phyloP scores from a whole-genome alignment of 495 filamentous ascomycete species.

The Stereocaulon alpinum region DNA sequence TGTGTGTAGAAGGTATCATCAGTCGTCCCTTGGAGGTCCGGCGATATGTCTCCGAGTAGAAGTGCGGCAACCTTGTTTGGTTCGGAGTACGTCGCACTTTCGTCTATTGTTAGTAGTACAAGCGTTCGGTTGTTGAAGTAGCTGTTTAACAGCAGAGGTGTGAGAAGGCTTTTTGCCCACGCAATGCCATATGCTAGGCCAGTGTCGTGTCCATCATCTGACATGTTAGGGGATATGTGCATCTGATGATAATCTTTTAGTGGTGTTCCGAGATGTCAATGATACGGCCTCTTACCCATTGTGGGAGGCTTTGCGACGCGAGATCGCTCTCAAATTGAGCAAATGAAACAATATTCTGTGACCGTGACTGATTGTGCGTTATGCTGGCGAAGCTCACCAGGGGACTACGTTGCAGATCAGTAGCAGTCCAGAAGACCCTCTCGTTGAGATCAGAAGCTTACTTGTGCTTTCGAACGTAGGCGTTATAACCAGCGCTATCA shows the following conservation, averaged over 20 bases:
- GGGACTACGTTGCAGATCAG: conserved; percentile 28
- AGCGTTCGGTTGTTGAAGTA: conserved; percentile 63
- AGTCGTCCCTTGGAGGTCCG: not conserved
- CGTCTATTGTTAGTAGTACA: conserved; percentile 59
- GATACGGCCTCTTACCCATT: conserved; percentile 28
- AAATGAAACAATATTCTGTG: not conserved
- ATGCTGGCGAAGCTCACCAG: conserved; percentile 50
- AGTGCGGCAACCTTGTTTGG: not conserved
- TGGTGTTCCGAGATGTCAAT: too few relatives aligned
- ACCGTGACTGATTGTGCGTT: conserved; percentile 24
- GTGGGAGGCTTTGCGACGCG: conserved; percentile 34
- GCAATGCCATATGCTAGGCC: conserved; percentile 48
- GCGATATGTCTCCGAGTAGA: not conserved
- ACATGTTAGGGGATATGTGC: conserved; percentile 74
- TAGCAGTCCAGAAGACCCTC: not conserved
- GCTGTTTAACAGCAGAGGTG: conserved; percentile 49
- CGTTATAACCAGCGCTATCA: conserved; percentile 43
- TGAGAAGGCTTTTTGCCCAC: conserved; percentile 50
- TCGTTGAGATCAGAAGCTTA: conserved; percentile 17
- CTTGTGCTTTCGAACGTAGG: conserved; percentile 77
- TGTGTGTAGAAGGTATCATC: not conserved
- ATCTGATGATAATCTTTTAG: conserved; percentile 36
- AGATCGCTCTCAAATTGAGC: not conserved
- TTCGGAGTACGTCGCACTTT: conserved; percentile 45
- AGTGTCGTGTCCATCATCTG: conserved; percentile 62